Conservation (phyloP, 2,329 filamentous ascomycete species). For the Talaromyces albobiverticillius region DNA sequence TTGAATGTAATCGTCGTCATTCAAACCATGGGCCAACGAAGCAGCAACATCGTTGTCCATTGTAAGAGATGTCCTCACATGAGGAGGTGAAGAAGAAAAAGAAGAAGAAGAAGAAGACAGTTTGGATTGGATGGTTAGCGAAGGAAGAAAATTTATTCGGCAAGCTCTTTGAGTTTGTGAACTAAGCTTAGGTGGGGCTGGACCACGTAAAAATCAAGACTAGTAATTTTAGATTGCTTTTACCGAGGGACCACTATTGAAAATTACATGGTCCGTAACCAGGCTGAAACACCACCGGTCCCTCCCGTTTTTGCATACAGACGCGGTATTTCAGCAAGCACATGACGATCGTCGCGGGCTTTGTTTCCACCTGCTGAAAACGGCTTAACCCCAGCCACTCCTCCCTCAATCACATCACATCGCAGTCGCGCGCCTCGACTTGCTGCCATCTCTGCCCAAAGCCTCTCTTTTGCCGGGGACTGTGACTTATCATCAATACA, state of each 20-base stretch:
- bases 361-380: conserved; percentile 7
- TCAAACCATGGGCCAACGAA: background rate
- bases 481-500: background rate
- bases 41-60: conserved; percentile 8
- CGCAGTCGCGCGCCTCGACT: conserved; percentile 8
- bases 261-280: no score
- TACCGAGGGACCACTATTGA: no score
- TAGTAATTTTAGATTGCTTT: no score
- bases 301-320: background rate
- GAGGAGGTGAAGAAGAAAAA: background rate
- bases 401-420: conserved; percentile 10
- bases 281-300: no score
- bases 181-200: conserved; percentile 8
- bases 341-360: background rate
- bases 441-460: conserved; percentile 4
- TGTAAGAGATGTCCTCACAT: conserved; percentile 1
- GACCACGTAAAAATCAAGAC: no score
- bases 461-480: background rate
- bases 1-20: conserved; percentile 59
- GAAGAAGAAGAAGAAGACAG: background rate
- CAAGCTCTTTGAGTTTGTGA: no score
- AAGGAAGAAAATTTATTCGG: no score
- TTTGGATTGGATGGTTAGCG: background rate
- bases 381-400: conserved; percentile 7
- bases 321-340: background rate